A percentile compares a stretch with the other conserved stretches of the same genome.
These are phyloP conservation scores for Blastobotrys apis DNA, from an alignment of 1,139 yeast genomes.

Conservation along the genomic window DNA sequence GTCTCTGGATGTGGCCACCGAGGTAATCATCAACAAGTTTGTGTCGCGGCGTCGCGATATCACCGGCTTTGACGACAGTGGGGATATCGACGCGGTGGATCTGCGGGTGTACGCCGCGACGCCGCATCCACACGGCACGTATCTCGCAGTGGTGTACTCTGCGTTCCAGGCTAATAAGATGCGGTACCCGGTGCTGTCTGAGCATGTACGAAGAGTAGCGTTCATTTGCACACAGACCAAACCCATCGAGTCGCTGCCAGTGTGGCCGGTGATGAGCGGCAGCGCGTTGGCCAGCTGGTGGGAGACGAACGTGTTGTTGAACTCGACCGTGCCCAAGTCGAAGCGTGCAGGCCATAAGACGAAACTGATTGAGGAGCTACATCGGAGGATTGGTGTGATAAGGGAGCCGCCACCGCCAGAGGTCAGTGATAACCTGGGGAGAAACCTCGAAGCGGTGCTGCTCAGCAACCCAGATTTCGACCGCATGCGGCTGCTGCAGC, in stretches of 20 bases:
- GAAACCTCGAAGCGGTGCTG: conserved; percentile 8
- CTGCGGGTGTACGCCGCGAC: conserved; percentile 20
- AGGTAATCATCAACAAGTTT: not conserved
- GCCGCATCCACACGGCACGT: conserved; percentile 23
- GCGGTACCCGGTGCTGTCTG: conserved; percentile 25
- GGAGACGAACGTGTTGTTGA: conserved; percentile 21
- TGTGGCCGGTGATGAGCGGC: conserved; percentile 18
- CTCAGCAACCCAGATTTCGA: conserved; percentile 10
- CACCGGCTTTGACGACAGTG: not conserved
- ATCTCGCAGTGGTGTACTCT: conserved; percentile 21
- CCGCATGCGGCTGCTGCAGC: conserved; percentile 18
- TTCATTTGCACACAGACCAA: conserved; percentile 4
- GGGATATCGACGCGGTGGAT: conserved; percentile 16
- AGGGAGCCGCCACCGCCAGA: not conserved
- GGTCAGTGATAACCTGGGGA: conserved; percentile 5
- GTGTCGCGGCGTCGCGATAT: conserved; percentile 1
- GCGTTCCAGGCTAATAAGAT: conserved; percentile 20
- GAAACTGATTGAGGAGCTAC: conserved; percentile 1
- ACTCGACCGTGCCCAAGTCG: conserved; percentile 13
- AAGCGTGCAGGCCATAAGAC: conserved; percentile 7
- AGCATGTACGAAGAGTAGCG: conserved; percentile 20
- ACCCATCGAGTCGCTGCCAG: conserved; percentile 5
- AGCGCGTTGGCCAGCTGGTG: conserved; percentile 24
- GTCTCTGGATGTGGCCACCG: not conserved
- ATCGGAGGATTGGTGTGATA: too few species aligned